Conservation (phyloP, 2,329 filamentous ascomycete genomes). For the Venturia nashicola region DNA sequence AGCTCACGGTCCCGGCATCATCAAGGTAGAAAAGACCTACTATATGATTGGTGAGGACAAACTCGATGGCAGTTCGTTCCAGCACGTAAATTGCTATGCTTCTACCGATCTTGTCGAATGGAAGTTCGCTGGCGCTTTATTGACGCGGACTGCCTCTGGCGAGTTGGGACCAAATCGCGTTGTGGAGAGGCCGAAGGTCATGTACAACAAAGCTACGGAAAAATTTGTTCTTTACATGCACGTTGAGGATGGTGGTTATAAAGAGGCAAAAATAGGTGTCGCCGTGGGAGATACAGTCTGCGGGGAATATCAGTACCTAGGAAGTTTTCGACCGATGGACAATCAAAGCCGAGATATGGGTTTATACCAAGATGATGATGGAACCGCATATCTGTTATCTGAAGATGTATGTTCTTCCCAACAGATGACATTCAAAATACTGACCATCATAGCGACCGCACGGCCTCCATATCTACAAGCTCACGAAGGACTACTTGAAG, state of each 20-base stretch:
- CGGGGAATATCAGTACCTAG: conserved; percentile 44
- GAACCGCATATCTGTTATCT: conserved; percentile 47
- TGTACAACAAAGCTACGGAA: conserved; percentile 51
- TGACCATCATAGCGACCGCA: conserved; percentile 34
- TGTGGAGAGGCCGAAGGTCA: conserved; percentile 55
- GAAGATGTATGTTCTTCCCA: conserved; percentile 40
- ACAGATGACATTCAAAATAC: background rate
- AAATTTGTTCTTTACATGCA: conserved; percentile 62
- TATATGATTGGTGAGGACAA: conserved; percentile 64
- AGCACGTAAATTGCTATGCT: conserved; percentile 56
- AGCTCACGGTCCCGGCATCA: conserved; percentile 54
- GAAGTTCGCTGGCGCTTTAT: conserved; percentile 47
- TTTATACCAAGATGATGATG: conserved; percentile 50
- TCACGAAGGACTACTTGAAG: conserved; percentile 45
- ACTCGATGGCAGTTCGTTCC: conserved; percentile 46
- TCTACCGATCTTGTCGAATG: conserved; percentile 52
- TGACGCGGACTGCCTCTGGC: conserved; percentile 39
- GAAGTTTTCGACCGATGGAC: conserved; percentile 34
- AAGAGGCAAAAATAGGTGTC: conserved; percentile 52
- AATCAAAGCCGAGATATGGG: conserved; percentile 47
- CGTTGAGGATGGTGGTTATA: conserved; percentile 49
- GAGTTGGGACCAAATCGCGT: conserved; percentile 51
- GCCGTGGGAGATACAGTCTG: conserved; percentile 48
- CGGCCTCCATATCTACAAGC: conserved; percentile 44
- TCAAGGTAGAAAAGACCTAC: conserved; percentile 45